Evolutionary conservation across 2,329 filamentous ascomycete genomes (phyloP), one percentile per base, ranked within the genome.

Genomic region (Colletotrichum sp.): DNA sequence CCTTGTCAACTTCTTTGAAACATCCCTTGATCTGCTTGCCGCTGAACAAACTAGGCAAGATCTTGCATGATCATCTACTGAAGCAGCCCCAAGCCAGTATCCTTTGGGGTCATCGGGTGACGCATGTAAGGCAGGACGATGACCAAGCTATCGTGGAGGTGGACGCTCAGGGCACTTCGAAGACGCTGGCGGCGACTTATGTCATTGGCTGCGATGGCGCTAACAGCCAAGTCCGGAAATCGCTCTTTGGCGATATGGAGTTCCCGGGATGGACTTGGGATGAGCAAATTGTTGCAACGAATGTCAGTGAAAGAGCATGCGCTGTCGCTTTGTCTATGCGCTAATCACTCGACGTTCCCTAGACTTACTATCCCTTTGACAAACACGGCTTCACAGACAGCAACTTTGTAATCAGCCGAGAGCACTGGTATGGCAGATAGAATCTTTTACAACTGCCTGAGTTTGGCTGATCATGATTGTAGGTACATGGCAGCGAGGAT

Each of bases 281-380:
- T 59, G 55, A 59, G 55, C 55, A 59, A 5, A 59, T 59, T 59
- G 24, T 59, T 3, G 55, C 55, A 3, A 59, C 55, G 15, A 59
- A 59, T 18, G 55, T 59, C 2, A 57, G 52, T 26, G 52, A 7
- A 26, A 16, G 21, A 57, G 21, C 52, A 5, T n/a, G 18, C 5
- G 5, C 24, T 9, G 24, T 16, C 21, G 15, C 8, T 15, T 2
- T 4, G 13, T 26, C 13, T 24, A 7, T n/a, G 52, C 13, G 55
- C 24, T 59, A 1, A 59, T 59, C 24, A 28, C 8, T 9, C 2
- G 1, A 2, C 13, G 0, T 28, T 12, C 2, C 3, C 13, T 3
- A 59, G 55, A 59, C 24, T 16, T 59, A 59, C 55, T 59, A 59
- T 18, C 55, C 55, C 1, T 59, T 59, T 1, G 55, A 59, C 12